Percentiles rank a stretch among this genome's conserved stretches.
phyloP scores from a whole-genome alignment of 768 basidiomycete genomes.

The Mycena filopes region DNA sequence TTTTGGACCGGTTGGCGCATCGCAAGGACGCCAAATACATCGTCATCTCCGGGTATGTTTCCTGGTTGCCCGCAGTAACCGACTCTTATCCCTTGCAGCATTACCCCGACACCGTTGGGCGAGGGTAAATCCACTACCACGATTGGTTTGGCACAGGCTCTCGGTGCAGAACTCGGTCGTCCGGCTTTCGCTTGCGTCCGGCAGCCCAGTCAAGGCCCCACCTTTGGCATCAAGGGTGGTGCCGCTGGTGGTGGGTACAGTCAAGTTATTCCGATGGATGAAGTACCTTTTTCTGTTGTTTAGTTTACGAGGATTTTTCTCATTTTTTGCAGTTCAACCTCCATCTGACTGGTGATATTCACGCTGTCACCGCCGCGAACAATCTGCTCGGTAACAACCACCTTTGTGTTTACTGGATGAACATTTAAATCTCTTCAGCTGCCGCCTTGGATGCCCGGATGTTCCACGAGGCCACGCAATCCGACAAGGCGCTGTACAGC shows the following conservation, averaged over 20 bases:
- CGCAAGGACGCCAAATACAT: conserved; percentile 96
- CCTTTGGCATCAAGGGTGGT: conserved; percentile 99
- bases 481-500: conserved; percentile 93
- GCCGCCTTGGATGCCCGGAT: conserved; percentile 97
- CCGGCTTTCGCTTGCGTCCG: conserved; percentile 96
- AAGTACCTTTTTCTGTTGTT: conserved; percentile 56
- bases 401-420: background rate
- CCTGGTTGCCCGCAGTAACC: background rate
- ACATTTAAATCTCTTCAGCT: conserved; percentile 56
- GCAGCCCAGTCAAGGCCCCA: conserved; percentile 98
- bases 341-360: conserved; percentile 96
- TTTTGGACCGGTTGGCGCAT: conserved; percentile 85
- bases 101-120: conserved; percentile 95
- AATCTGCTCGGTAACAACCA: conserved; percentile 80
- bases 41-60: conserved; percentile 85
- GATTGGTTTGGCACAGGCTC: conserved; percentile 94
- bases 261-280: conserved; percentile 99
- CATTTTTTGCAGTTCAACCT: conserved; percentile 80
- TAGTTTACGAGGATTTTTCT: conserved; percentile 9
- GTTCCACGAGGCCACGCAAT: conserved; percentile 96
- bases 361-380: conserved; percentile 97
- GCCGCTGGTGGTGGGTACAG: conserved; percentile 99
- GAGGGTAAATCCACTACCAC: conserved; percentile 99
- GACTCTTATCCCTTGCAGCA: conserved; percentile 55
- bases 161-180: conserved; percentile 93